A percentile compares a stretch with the other conserved stretches of the same genome.
Evolutionary conservation across 805 yeast genomes (phyloP).

Genomic region (Wickerhamiella sorbophila): DNA sequence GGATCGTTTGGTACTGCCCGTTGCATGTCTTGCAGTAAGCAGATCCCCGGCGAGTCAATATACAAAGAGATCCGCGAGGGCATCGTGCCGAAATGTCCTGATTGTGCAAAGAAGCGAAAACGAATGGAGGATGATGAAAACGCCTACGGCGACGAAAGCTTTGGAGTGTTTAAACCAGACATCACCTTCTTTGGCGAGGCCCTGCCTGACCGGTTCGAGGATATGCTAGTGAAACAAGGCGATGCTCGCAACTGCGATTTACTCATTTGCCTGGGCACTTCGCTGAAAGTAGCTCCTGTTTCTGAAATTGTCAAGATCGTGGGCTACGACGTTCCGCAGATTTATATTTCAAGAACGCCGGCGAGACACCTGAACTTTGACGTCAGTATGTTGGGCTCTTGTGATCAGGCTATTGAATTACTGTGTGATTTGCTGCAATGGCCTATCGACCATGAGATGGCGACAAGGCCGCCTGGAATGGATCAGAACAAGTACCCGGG

Average conservation of each 20-base stretch:
- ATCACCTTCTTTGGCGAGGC: constrained; percentile 86
- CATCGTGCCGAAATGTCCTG: constrained; percentile 59
- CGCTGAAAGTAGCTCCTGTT: constrained; percentile 85
- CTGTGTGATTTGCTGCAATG: constrained; percentile 44
- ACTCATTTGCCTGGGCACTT: constrained; percentile 75
- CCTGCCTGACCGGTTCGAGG: constrained; percentile 57
- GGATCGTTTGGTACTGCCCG: constrained; percentile 85
- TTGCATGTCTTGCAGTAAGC: constrained; percentile 60
- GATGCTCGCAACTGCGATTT: constrained; percentile 64
- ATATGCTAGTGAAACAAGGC: constrained; percentile 28
- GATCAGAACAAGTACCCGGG: constrained; percentile 13
- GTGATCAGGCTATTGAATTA: constrained; percentile 69
- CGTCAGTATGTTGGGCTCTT: constrained; percentile 56
- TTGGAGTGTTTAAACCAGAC: constrained; percentile 84
- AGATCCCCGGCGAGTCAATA: constrained; percentile 50
- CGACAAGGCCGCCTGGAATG: constrained; percentile 22
- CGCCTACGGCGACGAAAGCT: constrained; percentile 27
- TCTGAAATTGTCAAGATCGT: constrained; percentile 70
- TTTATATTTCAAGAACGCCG: constrained; percentile 64
- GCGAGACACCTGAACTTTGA: constrained; percentile 69
- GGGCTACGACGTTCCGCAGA: constrained; percentile 63
- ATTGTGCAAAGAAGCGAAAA: constrained; percentile 35
- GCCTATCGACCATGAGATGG: constrained; percentile 44
- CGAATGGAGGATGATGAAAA: constrained; percentile 20
- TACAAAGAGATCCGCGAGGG: constrained; percentile 43